These are phyloP conservation scores for Calocera cornea DNA, from an alignment of 768 basidiomycete species.

Conservation along the genomic window DNA sequence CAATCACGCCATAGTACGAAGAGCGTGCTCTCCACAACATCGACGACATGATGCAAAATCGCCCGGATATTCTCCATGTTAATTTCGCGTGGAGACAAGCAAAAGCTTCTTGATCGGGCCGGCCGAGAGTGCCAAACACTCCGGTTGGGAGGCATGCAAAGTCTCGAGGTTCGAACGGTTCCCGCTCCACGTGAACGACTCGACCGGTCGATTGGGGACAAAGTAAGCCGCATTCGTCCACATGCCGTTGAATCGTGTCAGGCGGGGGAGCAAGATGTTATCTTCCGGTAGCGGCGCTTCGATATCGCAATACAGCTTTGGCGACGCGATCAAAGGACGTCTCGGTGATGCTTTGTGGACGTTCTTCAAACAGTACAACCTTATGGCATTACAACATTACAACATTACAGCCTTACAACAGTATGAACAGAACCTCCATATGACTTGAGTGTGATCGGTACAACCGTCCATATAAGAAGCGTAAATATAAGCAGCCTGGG, in stretches of 20 bases:
- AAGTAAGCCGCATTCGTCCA: background rate
- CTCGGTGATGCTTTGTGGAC: too few species aligned
- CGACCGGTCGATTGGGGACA: background rate
- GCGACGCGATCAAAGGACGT: too few species aligned
- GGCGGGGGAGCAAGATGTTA: background rate
- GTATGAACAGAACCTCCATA: too few species aligned
- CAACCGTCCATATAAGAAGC: too few species aligned
- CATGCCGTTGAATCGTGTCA: background rate
- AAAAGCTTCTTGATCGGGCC: background rate
- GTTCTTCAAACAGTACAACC: too few species aligned
- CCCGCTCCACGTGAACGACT: background rate
- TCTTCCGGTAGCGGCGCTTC: background rate
- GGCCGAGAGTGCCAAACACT: background rate
- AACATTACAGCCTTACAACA: too few species aligned
- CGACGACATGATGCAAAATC: background rate
- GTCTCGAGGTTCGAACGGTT: background rate
- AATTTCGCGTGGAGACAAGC: background rate
- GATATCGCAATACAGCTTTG: slow-evolving; percentile 5
- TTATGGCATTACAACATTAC: too few species aligned
- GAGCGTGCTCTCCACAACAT: background rate
- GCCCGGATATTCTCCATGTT: background rate
- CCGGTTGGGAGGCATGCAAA: background rate
- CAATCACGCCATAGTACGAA: background rate
- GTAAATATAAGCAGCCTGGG: too few species aligned
- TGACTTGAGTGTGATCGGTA: too few species aligned